Conservation (phyloP, 1,284 basidiomycete species). For the Ceratobasidium sp. region DNA sequence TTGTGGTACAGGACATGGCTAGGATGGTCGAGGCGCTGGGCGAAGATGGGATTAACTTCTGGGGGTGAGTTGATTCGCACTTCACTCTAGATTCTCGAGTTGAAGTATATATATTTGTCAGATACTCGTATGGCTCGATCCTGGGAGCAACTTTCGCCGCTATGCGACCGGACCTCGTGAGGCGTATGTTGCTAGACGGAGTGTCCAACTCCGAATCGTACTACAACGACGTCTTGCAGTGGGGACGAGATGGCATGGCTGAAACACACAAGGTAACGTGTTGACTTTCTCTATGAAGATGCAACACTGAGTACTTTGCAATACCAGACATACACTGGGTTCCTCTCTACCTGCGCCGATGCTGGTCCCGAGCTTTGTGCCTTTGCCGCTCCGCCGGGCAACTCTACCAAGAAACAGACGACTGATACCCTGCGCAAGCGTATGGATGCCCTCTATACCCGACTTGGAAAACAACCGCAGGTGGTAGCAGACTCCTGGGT, state of each 20-base stretch:
- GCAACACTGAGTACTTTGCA: no score
- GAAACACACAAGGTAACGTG: conserved; percentile 49
- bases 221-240: conserved; percentile 48
- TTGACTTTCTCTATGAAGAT: no score
- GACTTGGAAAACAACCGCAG: conserved; percentile 42
- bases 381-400: conserved; percentile 10
- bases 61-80: conserved; percentile 13
- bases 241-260: conserved; percentile 49
- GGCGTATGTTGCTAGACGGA: conserved; percentile 52
- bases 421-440: conserved; percentile 28
- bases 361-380: conserved; percentile 47
- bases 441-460: conserved; percentile 33
- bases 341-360: conserved; percentile 46
- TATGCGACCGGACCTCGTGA: conserved; percentile 54
- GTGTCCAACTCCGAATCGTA: conserved; percentile 49
- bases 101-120: neutral
- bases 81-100: neutral
- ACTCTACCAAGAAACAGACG: conserved; percentile 31
- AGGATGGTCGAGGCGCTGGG: conserved; percentile 50
- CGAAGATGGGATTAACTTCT: conserved; percentile 45
- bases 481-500: conserved; percentile 42
- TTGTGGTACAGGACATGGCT: conserved; percentile 51
- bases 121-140: conserved; percentile 51
- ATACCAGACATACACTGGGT: conserved; percentile 33
- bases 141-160: conserved; percentile 54